Percentiles rank a stretch among this genome's conserved stretches.
Conservation (phyloP, 495 filamentous ascomycete genomes). For the Aspergillus incahuasiensis region DNA sequence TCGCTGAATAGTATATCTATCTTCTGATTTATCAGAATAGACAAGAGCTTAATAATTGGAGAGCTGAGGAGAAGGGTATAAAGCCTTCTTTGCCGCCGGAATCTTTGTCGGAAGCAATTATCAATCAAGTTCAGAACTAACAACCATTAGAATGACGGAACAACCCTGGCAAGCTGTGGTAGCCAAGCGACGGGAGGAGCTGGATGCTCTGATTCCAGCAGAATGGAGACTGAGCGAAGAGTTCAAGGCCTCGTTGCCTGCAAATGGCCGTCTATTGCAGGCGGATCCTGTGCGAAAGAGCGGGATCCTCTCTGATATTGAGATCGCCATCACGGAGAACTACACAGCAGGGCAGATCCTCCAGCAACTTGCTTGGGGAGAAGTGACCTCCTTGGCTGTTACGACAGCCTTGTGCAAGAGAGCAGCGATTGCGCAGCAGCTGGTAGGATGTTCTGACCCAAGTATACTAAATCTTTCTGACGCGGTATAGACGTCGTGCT, state of each 20-base stretch:
- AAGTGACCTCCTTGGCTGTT: slow-evolving; percentile 40
- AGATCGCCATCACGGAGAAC: slow-evolving; percentile 49
- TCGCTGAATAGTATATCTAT: too few species aligned
- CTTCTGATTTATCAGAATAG: background rate
- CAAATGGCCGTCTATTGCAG: slow-evolving; percentile 13
- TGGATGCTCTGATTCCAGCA: slow-evolving; percentile 20
- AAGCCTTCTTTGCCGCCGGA: background rate
- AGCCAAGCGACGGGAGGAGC: slow-evolving; percentile 19
- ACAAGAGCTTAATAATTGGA: background rate
- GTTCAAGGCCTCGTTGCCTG: slow-evolving; percentile 2
- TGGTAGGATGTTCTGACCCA: slow-evolving; percentile 11
- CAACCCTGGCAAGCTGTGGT: slow-evolving; percentile 23
- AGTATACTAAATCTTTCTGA: background rate
- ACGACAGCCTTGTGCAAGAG: slow-evolving; percentile 47
- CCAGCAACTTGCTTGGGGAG: slow-evolving; percentile 17
- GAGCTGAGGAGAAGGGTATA: background rate
- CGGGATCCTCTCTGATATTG: slow-evolving; percentile 25
- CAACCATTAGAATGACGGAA: background rate
- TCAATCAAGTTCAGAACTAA: background rate
- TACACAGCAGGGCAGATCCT: slow-evolving; percentile 45
- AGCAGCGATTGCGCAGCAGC: slow-evolving; percentile 27
- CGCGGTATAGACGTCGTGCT: slow-evolving; percentile 31
- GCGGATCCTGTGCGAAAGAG: slow-evolving; percentile 18
- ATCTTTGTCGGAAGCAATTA: background rate
- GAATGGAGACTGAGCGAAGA: slow-evolving; percentile 23